Conservation (phyloP, 176 grass and related monocot genomes). For the Rhipidocladum racemiflorum region DNA sequence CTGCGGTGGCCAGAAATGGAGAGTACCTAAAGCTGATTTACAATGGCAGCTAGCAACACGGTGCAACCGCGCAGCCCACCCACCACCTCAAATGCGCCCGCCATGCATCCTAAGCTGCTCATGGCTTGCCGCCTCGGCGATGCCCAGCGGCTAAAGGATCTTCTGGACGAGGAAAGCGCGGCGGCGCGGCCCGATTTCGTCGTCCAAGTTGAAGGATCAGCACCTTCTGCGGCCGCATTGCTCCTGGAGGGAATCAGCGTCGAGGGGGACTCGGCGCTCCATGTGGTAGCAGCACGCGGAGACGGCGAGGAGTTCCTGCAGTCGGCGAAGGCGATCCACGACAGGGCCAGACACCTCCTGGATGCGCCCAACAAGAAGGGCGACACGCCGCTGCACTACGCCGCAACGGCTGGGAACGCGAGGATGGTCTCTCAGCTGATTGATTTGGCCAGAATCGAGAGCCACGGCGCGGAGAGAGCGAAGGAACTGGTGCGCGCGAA, state of each 20-base stretch:
- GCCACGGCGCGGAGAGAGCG: too few species aligned
- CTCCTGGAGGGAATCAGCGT: neutral
- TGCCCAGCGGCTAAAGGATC: too few species aligned
- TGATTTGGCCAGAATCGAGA: neutral
- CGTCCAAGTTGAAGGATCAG: too few species aligned
- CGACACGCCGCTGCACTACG: neutral
- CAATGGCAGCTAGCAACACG: too few species aligned
- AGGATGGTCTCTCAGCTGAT: slow-evolving; percentile 4
- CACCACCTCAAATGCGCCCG: too few species aligned
- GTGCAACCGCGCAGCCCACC: too few species aligned
- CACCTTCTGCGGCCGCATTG: neutral
- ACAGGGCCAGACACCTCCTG: neutral
- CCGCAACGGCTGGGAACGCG: neutral
- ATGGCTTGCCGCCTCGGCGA: too few species aligned
- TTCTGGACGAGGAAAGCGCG: too few species aligned
- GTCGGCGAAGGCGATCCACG: neutral
- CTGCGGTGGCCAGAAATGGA: too few species aligned
- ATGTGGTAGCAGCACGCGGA: neutral
- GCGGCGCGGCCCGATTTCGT: too few species aligned
- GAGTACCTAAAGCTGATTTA: too few species aligned
- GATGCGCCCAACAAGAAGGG: neutral
- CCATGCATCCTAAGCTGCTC: too few species aligned
- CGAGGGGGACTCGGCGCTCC: neutral
- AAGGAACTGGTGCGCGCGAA: neutral
- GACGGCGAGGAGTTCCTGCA: neutral